Base-by-base conservation (phyloP, 768 basidiomycete species). In the Suillus luteus region DNA sequence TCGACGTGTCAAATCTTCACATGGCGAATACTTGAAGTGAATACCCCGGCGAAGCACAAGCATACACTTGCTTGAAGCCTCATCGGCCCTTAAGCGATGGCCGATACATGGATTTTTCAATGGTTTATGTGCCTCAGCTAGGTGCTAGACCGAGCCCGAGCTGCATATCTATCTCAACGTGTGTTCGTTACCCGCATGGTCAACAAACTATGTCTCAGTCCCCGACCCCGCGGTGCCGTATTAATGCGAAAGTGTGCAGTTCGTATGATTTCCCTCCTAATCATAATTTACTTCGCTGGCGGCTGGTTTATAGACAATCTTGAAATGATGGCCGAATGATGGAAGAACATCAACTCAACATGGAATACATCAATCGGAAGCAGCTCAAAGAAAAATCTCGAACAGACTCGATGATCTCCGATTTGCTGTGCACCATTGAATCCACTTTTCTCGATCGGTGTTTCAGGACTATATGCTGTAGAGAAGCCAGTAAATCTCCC, bases 141-240 rank as follows among this genome's bases (percentile, higher is more conserved):
- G 27, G 49, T 52, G 27, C 19, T 11, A 33, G 52, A 6, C 52
- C 51, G 51, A 52, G 51, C 17, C 31, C 52, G 33, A 54, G 52
- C 33, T 54, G 33, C 52, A n/a, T 54, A 35, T 54, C 52, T 35
- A 33, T 54, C 51, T 15, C 31, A 54, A n/a, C 19, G 52, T 11
- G 52, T 54, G 52, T 54, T 54, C 52, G 11, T 54, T 19, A 33
- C 52, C 11, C 19, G 33, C 19, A 54, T 54, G 33, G 33, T 35
- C 33, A 1, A n/a, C 35, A 35, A 54, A 9, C 33, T 37, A n/a
- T 54, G 19, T 37, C 19, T 54, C 33, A 33, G 52, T 54, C 33
- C 52, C 33, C 52, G 52, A 54, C 52, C 31, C 52, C 52, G 52
- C 52, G 52, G 52, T 54, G 52, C 52, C 52, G 52, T 54, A 54